Percentiles rank a stretch among this genome's conserved stretches.
These are phyloP conservation scores for Acer campestre DNA, from an alignment of 345 rosid species.

Conservation along the genomic window DNA sequence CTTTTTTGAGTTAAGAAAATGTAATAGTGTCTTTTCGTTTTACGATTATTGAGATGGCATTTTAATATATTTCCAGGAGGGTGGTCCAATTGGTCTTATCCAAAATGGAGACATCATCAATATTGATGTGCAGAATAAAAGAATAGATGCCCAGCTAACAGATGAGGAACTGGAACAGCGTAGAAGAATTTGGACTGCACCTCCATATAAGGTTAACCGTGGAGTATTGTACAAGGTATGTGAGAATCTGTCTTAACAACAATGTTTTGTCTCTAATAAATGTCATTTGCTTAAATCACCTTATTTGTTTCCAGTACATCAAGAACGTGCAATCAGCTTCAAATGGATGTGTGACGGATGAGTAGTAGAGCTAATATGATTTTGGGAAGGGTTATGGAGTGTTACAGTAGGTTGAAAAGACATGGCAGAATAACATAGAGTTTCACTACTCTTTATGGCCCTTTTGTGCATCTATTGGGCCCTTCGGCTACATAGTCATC, in stretches of 20 bases:
- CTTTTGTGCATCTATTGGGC: too few species aligned
- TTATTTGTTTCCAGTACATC: constrained; percentile 67
- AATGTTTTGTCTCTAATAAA: background rate
- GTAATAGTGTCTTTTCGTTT: background rate
- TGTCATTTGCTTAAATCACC: background rate
- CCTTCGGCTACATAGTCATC: background rate
- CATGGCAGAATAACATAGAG: background rate
- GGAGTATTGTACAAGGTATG: constrained; percentile 86
- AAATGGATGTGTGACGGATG: constrained; percentile 89
- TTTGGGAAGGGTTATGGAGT: constrained; percentile 9
- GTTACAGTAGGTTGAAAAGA: background rate
- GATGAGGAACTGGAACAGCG: constrained; percentile 68
- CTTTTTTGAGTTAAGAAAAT: background rate
- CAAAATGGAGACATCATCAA: constrained; percentile 75
- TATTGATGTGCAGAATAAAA: constrained; percentile 68
- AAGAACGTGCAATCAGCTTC: constrained; percentile 91
- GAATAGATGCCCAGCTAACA: constrained; percentile 69
- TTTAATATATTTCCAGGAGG: constrained; percentile 58
- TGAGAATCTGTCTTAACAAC: background rate
- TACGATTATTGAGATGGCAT: background rate
- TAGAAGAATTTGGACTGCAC: constrained; percentile 72
- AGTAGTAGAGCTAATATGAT: constrained; percentile 33
- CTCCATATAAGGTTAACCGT: constrained; percentile 65
- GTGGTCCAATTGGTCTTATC: constrained; percentile 92
- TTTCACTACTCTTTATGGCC: background rate